Conservation (phyloP, 441 rosid species). For the Jatropha podagrica region DNA sequence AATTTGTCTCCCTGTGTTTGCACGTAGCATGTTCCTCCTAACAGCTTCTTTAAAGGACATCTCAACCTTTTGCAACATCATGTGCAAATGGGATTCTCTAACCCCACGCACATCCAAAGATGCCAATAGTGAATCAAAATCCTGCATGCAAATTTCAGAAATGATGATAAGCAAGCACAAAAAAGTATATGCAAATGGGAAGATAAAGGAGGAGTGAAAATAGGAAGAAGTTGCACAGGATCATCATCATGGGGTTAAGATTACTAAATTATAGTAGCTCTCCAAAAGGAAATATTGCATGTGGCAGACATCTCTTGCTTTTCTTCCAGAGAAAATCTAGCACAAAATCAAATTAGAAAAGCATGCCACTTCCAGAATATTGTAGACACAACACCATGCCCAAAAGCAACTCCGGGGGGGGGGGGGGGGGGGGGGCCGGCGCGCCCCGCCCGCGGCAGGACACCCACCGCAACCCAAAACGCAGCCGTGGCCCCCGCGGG, state of each 20-base stretch:
- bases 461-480: too few species aligned
- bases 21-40: slow-evolving; percentile 33
- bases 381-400: background rate
- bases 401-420: background rate
- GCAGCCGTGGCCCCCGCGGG: too few species aligned
- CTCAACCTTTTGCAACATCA: slow-evolving; percentile 70
- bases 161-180: slow-evolving; percentile 7
- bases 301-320: slow-evolving; percentile 16
- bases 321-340: too few species aligned
- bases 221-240: background rate
- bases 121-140: slow-evolving; percentile 58
- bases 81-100: slow-evolving; percentile 67
- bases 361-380: too few species aligned
- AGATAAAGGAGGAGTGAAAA: background rate
- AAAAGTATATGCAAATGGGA: background rate
- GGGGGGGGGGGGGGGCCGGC: too few species aligned
- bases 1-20: slow-evolving; percentile 18
- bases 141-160: slow-evolving; percentile 41
- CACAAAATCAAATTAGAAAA: too few species aligned
- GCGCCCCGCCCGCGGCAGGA: too few species aligned
- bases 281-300: background rate
- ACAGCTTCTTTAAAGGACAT: slow-evolving; percentile 61
- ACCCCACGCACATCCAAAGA: slow-evolving; percentile 77
- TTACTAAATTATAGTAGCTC: slow-evolving; percentile 9
- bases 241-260: background rate